Evolutionary conservation across 345 rosid species (phyloP), one percentile per base, ranked within the genome.

Genomic region (Xanthoceras sorbifolium): DNA sequence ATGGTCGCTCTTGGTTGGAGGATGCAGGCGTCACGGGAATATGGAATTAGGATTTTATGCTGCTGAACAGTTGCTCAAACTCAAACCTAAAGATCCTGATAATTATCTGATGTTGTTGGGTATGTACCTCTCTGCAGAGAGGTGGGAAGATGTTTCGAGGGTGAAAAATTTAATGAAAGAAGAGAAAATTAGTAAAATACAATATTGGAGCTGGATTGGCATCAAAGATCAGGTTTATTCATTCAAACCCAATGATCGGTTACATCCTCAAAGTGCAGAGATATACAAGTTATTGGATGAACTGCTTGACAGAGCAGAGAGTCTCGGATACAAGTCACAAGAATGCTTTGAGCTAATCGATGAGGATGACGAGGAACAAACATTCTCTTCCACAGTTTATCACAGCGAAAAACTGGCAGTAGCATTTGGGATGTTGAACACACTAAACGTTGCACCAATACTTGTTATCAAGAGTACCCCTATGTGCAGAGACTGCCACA

Each of bases 141-240:
- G 82, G 72, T 84, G 84, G 88, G 76, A 84, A 52, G 89, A 85
- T 62, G 89, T 79, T 72, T 69, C 71, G 1, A 72, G 68, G 78
- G 82, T 87, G 67, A 79, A 72, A 77, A 75, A 69, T 70, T 9
- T 83, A 63, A 82, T 87, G 87, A 80, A 55, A 79, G 84, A 80
- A 20, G 78, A 82, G 62, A 62, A 85, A 63, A 26, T 79, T 0
- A 69, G 83, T 26, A 69, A 76, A 69, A 32, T 54, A 36, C 67
- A 57, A 10, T 89, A 88, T 67, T 85, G 87, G 89, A 88, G 94
- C 84, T 84, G 88, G 90, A 83, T 90, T 67, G 83, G 80, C 76
- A 76, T 81, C 29, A 84, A 81, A 77, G 89, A 77, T 42, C 79
- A 77, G 77, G 74, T 82, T 64, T 73, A 82, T 76, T 77, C 84